Percentiles rank a stretch among this genome's conserved stretches.
Conservation (phyloP, 2,329 filamentous ascomycete genomes). For the Pseudogymnoascus sp. region DNA sequence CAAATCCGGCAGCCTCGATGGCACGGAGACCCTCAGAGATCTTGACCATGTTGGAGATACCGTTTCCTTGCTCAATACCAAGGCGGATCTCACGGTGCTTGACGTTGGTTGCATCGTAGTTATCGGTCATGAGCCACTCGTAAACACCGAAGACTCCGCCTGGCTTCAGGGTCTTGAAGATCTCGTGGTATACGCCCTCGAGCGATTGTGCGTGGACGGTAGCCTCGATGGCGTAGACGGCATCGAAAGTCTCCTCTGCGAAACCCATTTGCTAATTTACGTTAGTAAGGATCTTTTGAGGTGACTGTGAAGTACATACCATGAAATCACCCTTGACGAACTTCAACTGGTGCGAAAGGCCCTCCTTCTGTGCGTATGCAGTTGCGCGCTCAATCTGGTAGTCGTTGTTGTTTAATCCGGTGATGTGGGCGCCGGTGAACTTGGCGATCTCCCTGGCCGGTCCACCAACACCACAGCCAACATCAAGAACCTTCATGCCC, state of each 20-base stretch:
- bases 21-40: constrained; percentile 72
- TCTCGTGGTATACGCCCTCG: constrained; percentile 87
- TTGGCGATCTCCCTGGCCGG: constrained; percentile 93
- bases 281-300: constrained; percentile 8
- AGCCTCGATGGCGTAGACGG: constrained; percentile 94
- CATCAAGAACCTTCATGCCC: constrained; percentile 84
- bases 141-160: constrained; percentile 95
- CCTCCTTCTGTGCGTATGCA: constrained; percentile 72
- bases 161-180: constrained; percentile 90
- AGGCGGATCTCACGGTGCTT: constrained; percentile 84
- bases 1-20: constrained; percentile 81
- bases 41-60: constrained; percentile 95
- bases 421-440: constrained; percentile 82
- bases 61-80: constrained; percentile 90
- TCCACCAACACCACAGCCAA: constrained; percentile 93
- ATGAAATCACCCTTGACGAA: constrained; percentile 98
- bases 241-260: constrained; percentile 84
- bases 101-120: constrained; percentile 82
- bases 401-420: constrained; percentile 97
- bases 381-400: constrained; percentile 97
- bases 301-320: constrained; percentile 35
- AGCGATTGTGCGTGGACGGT: constrained; percentile 90
- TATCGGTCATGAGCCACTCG: constrained; percentile 97
- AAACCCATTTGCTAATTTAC: constrained; percentile 75
- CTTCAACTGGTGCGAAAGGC: constrained; percentile 66